These are phyloP conservation scores for Saccharomycopsis fibuligera DNA, from an alignment of 805 yeast species.

Conservation along the genomic window DNA sequence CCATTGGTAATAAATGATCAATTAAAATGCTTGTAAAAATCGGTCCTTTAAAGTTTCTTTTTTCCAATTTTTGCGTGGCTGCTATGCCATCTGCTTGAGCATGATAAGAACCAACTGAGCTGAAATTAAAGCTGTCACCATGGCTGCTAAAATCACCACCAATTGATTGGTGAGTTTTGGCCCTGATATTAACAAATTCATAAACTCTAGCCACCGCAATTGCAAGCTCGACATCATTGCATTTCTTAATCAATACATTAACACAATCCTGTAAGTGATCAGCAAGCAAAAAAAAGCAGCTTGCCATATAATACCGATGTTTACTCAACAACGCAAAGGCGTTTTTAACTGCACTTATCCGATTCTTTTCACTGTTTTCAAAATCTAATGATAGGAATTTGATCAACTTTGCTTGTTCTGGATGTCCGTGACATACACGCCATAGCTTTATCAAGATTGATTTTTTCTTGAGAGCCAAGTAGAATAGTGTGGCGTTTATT, in stretches of 20 bases:
- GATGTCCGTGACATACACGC: slow-evolving; percentile 68
- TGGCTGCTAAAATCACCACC: slow-evolving; percentile 15
- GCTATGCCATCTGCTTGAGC: too few species aligned
- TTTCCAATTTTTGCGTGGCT: slow-evolving; percentile 26
- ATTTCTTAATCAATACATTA: slow-evolving; percentile 60
- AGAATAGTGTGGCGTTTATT: slow-evolving; percentile 62
- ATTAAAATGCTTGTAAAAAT: slow-evolving; percentile 44
- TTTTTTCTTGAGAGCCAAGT: slow-evolving; percentile 72
- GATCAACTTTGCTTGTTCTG: slow-evolving; percentile 78
- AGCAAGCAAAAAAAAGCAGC: slow-evolving; percentile 78
- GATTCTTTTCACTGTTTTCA: slow-evolving; percentile 63
- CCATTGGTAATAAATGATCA: slow-evolving; percentile 46
- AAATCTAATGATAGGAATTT: slow-evolving; percentile 76
- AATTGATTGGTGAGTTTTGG: background rate
- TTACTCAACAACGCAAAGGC: slow-evolving; percentile 87
- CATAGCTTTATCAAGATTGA: slow-evolving; percentile 74
- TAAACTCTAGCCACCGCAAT: slow-evolving; percentile 75
- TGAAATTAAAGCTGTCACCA: background rate
- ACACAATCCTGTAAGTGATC: slow-evolving; percentile 72
- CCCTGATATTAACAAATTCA: slow-evolving; percentile 31
- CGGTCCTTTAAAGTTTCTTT: slow-evolving; percentile 43
- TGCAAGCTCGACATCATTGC: slow-evolving; percentile 67
- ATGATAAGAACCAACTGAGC: background rate
- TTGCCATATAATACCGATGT: slow-evolving; percentile 83
- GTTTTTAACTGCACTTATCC: slow-evolving; percentile 82